Base-by-base conservation (phyloP, 108 stramenopile species). In the Aurantiochytrium sp. region DNA sequence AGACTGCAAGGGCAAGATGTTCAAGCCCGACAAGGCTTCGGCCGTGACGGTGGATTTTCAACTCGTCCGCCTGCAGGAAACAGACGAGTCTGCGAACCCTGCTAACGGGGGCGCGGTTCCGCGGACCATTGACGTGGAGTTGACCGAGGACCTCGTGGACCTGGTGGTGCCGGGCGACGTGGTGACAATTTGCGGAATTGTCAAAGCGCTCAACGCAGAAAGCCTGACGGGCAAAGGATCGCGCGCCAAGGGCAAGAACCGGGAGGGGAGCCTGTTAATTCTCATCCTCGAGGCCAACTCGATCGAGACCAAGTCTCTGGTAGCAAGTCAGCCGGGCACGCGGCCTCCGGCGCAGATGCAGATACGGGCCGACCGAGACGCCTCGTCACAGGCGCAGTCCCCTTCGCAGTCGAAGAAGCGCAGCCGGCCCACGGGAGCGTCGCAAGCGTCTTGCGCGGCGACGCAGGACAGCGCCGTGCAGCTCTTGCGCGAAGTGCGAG, bases 151-250 rank as follows among this genome's bases (percentile, higher is more conserved):
- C 85, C 89, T 98, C 34, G 97, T 98, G n/a, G 97, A 98, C 92
- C 69, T 88, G 50, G 96, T 96, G 90, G 95, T 96, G 55, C 96
- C 98, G 15, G 98, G 98, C 27, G 98, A 98, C 92, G 94, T 94
- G 2, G 95, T 98, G n/a, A 87, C 93, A 55, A 91, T 98, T n/a
- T 92, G 92, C 5, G 96, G 97, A 37, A 92, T 96, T 65, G 95
- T 98, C 4, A 92, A 93, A 68, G 94, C 96, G 32, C 90, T 97
- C 48, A 97, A 97, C 88, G 93, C 97, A 30, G 96, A 96, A 27
- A 53, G 96, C 37, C 93, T 95, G 1, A 93, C 94, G 41, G 97
- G 97, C 32, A 87, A 93, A 15, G 96, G 96, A 50, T 96, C 95
- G 90, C 93, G 94, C 21, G 97, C 96, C 6, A 91, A 91, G 87